Evolutionary conservation across 257 asterid species (phyloP).

Genomic region (Anisodus tanguticus): DNA sequence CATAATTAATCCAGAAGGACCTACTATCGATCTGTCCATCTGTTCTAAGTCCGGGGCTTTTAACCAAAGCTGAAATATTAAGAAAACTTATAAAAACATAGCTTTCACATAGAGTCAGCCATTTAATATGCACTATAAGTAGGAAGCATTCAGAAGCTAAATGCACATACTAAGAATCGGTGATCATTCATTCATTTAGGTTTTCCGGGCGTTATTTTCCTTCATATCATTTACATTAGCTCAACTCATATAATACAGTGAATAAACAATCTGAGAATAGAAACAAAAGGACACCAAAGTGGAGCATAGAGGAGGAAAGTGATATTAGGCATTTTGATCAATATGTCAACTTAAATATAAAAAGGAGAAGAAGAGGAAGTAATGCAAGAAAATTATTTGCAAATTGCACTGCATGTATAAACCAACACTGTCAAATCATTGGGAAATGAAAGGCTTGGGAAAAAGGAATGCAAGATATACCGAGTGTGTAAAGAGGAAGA

Average conservation of each 20-base stretch:
- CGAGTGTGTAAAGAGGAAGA: constrained; percentile 90
- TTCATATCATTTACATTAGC: neutral
- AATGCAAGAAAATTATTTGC: neutral
- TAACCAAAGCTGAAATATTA: constrained; percentile 69
- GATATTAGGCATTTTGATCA: constrained; percentile 8
- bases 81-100: constrained; percentile 33
- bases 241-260: neutral
- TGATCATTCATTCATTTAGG: constrained; percentile 23
- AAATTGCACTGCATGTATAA: constrained; percentile 16
- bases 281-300: constrained; percentile 3
- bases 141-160: neutral
- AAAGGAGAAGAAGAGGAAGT: neutral
- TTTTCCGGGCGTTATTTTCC: neutral
- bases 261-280: neutral
- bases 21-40: constrained; percentile 91
- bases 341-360: neutral
- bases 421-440: neutral
- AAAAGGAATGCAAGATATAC: constrained; percentile 53
- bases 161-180: neutral
- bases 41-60: constrained; percentile 81
- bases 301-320: constrained; percentile 13
- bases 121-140: neutral
- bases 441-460: neutral
- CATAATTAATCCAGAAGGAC: constrained; percentile 88
- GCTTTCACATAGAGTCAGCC: neutral